Base-by-base conservation (phyloP, 257 asterid species). In the Misopates orontium region DNA sequence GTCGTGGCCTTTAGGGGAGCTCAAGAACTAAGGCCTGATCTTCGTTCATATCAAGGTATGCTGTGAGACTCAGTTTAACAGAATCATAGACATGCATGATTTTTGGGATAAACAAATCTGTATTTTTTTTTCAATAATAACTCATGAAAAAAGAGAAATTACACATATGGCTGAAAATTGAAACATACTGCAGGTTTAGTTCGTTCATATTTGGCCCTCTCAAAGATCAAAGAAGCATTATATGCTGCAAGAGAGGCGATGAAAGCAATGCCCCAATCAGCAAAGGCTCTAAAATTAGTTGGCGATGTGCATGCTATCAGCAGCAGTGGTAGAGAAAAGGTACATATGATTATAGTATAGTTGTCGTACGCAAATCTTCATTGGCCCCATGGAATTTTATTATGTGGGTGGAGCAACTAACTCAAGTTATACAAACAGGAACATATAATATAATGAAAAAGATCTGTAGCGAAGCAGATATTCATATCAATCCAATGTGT, bases 231-330 rank as follows among this genome's bases (percentile, higher is more conserved):
- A 80, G 99, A 94, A 73, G 99, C 97, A 56, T 71, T 94, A 76
- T 87, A 82, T 85, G 86, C 91, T 50, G 96, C 99, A 62, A 82
- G 97, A 79, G 97, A 94, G 72, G 99, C 99, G 74, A 87, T 94
- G 99, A 94, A 88, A 78, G 93, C 96, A 28, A 88, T 94, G 95
- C 99, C 99, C 52, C 99, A 94, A 73, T 94, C 99, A 1, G 94
- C 97, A 23, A 94, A 94, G 85, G 96, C 90, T 69, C 77, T 94
- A 66, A 94, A 94, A 82, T 78, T 94, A 74, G 99, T 94, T 47
- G 99, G 99, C 61, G 99, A 94, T 73, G 99, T 88, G 62, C 99
- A 94, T 75, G 99, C 99, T 68, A 83, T 92, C 73, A 90, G 82
- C 82, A 79, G 86, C 72, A 83, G 82, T 62, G 99, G 99, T 69